phyloP scores from a whole-genome alignment of 495 filamentous ascomycete species.

The Daldinia caldariorum region DNA sequence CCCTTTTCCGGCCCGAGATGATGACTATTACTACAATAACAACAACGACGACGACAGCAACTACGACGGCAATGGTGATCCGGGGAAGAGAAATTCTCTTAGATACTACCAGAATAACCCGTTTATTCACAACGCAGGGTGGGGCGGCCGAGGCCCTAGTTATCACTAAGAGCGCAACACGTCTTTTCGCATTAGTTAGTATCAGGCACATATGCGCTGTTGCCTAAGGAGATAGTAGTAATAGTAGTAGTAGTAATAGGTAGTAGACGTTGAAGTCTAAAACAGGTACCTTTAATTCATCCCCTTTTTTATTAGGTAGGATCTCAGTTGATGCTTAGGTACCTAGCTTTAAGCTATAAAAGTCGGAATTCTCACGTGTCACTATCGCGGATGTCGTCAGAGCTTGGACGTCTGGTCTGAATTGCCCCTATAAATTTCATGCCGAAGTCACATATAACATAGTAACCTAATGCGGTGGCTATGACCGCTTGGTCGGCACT shows the following conservation, averaged over 20 bases:
- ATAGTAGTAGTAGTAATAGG: no score
- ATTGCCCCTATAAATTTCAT: constrained; percentile 7
- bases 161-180: neutral
- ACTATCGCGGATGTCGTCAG: neutral
- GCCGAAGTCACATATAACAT: neutral
- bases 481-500: constrained; percentile 10
- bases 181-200: no score
- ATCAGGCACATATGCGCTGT: no score
- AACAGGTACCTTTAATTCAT: no score
- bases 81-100: neutral
- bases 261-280: no score
- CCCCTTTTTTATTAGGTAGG: no score
- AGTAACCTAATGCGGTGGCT: neutral
- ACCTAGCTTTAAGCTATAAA: no score
- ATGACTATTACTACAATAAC: constrained; percentile 2
- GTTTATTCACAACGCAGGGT: neutral
- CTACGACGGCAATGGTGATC: constrained; percentile 1
- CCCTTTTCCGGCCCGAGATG: constrained; percentile 1
- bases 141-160: constrained; percentile 4
- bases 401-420: neutral
- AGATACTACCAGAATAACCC: constrained; percentile 9
- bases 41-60: neutral
- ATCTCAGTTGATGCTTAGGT: no score
- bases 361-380: constrained; percentile 36
- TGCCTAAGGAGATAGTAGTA: no score